Evolutionary conservation across 2,329 filamentous ascomycete species (phyloP), one percentile per base, ranked within the genome.

Genomic region (Penicillium sp.): DNA sequence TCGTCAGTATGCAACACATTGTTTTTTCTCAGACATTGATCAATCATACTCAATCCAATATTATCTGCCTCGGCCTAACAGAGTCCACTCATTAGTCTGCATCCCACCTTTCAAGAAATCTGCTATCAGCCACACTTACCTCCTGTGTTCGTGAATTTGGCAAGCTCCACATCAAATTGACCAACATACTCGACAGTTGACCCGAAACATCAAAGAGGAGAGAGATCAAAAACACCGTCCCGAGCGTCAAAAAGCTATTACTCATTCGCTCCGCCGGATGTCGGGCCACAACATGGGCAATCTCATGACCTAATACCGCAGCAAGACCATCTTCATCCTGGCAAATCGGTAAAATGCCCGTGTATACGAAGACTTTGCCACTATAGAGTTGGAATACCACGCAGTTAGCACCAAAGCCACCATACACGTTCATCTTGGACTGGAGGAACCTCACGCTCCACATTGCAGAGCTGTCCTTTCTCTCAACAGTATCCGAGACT

Each of bases 291-390:
- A 82, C 80, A 61, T 84, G 81, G 3, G 79, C 79, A 57, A 84
- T 83, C 58, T 84, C 81, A 59, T 84, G 81, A 0, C 78, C 79
- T 13, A 84, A 61, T 0, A 84, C 79, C 1, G 80, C 78, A 5
- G 81, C 81, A 12, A 84, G 65, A 0, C 79, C 79, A 55, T 82
- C 75, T 33, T 83, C 79, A 37, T 74, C 72, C 39, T 68, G 50
- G 52, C 78, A 81, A 25, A 83, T 65, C 3, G 78, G 76, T 11
- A 84, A 57, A 8, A 84, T 81, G 2, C 81, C 81, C 2, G 78
- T 78, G 56, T 81, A 83, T 1, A 84, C 80, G 54, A 84, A 84
- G 1, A 84, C 80, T 55, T 83, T 83, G 5, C 80, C 80, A 4
- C 74, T 73, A 45, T 40, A 43, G 29, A 32, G 29, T 9, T 42